Evolutionary conservation across 345 rosid species (phyloP).

Genomic region (Brassica cretica): DNA sequence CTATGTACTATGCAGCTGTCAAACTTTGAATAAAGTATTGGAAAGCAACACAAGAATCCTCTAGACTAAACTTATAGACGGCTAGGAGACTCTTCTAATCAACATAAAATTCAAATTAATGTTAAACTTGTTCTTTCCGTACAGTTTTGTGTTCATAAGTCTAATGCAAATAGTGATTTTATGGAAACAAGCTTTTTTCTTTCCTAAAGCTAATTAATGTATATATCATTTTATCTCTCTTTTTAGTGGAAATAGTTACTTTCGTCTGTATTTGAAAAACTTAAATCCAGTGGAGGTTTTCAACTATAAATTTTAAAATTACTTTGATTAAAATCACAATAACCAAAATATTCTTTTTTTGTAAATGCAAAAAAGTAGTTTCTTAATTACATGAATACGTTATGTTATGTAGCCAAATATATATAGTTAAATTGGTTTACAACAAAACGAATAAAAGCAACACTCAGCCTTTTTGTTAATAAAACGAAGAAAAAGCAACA

Average conservation of each 20-base stretch:
- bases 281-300: background rate
- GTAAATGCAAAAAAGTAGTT: background rate
- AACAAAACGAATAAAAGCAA: background rate
- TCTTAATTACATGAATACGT: background rate
- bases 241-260: background rate
- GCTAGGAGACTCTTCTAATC: too few relatives aligned
- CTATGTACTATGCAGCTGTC: too few relatives aligned
- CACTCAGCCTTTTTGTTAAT: background rate
- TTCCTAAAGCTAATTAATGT: background rate
- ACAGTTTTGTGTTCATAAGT: background rate
- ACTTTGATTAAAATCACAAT: background rate
- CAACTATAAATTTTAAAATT: background rate
- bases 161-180: background rate
- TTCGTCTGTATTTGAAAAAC: background rate
- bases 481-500: background rate
- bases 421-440: background rate
- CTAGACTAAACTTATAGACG: too few relatives aligned
- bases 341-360: background rate
- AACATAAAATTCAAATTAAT: background rate
- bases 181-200: background rate
- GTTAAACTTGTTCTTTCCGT: background rate
- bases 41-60: too few relatives aligned
- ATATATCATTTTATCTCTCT: background rate
- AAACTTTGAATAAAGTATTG: too few relatives aligned
- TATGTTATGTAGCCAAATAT: background rate